Conservation (phyloP, 2,329 filamentous ascomycete genomes). For the Cladophialophora chaetospira region DNA sequence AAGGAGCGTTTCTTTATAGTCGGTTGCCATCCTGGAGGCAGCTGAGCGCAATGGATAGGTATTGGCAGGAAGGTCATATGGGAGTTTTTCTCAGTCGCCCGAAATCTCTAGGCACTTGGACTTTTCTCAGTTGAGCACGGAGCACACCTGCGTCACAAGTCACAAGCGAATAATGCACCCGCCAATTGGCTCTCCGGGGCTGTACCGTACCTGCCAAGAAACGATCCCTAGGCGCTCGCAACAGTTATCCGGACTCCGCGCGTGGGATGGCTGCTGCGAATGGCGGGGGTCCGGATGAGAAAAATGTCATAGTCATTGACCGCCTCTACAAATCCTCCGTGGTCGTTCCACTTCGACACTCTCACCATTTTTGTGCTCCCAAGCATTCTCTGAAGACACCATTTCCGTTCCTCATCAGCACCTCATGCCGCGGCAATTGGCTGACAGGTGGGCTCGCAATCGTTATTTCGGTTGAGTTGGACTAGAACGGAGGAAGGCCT, state of each 20-base stretch:
- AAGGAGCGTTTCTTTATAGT: constrained; percentile 41
- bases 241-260: background rate
- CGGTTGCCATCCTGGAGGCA: constrained; percentile 21
- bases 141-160: too few relatives aligned
- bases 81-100: too few relatives aligned
- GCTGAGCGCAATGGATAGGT: too few relatives aligned
- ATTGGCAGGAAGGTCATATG: too few relatives aligned
- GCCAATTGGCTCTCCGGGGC: background rate
- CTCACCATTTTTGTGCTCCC: background rate
- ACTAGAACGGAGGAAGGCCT: background rate
- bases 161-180: background rate
- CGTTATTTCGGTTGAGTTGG: constrained; percentile 46
- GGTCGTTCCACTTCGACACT: background rate
- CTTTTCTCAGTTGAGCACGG: too few relatives aligned
- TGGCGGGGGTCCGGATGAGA: background rate
- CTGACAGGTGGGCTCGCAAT: constrained; percentile 52
- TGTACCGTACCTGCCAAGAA: constrained; percentile 12
- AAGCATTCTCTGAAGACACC: background rate
- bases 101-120: too few relatives aligned
- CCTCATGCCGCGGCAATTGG: constrained; percentile 56
- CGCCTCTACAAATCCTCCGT: background rate
- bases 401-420: background rate
- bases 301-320: constrained; percentile 1
- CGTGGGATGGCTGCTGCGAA: background rate
- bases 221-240: background rate